phyloP scores from a whole-genome alignment of 192 early-diverging fungal species.

The Tieghemiomyces parasiticus region DNA sequence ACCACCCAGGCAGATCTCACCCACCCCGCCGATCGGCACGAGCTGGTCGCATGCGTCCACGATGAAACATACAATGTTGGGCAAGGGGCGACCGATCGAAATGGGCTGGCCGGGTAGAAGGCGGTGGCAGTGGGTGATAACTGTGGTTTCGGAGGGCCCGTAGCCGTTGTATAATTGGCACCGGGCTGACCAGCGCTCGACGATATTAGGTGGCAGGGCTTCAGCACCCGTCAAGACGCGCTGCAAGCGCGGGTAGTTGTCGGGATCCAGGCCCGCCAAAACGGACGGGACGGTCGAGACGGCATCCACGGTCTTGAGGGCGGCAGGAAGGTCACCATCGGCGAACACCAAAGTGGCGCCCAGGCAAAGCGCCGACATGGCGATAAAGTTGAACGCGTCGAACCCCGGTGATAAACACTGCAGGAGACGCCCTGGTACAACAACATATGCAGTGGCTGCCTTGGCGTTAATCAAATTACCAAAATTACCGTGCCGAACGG shows the following conservation, averaged over 20 bases:
- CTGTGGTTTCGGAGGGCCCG: not conserved
- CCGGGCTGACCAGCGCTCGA: not conserved
- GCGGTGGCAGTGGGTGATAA: not conserved
- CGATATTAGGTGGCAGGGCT: not conserved
- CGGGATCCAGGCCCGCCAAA: not conserved
- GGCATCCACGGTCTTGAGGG: not conserved
- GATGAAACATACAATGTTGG: constrained; percentile 14
- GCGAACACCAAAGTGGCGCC: not conserved
- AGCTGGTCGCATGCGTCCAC: constrained; percentile 12
- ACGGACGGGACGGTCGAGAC: not conserved
- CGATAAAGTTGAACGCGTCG: not conserved
- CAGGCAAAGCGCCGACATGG: not conserved
- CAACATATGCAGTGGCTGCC: too few species aligned
- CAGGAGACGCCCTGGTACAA: not conserved
- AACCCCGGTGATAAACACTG: not conserved
- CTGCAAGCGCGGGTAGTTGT: not conserved
- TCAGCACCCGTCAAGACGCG: not conserved
- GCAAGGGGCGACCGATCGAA: constrained; percentile 11
- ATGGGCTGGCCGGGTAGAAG: not conserved
- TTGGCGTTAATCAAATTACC: not conserved
- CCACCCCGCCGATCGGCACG: constrained; percentile 22
- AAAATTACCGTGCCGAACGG: constrained; percentile 2
- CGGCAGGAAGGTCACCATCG: too few species aligned
- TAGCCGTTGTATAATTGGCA: constrained; percentile 6
- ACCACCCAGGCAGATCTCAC: constrained; percentile 29